Percentiles rank a stretch among this genome's conserved stretches.
Evolutionary conservation across 192 early-diverging fungal species (phyloP).

Genomic region (Podila minutissima): DNA sequence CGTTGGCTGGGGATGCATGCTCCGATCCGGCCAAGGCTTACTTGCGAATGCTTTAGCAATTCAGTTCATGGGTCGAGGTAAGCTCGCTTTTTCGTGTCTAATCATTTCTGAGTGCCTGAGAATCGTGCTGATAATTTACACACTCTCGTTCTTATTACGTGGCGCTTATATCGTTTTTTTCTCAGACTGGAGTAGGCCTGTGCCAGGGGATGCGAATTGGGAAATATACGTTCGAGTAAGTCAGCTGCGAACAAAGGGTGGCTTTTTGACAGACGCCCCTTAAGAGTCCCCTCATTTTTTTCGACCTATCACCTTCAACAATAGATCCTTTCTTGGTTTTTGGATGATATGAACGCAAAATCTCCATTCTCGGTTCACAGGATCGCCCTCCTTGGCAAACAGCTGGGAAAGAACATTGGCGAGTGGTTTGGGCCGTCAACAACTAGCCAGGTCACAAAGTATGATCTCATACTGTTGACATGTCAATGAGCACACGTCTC

Average conservation of each 20-base stretch:
- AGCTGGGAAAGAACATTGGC: constrained; percentile 91
- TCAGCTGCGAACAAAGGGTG: background rate
- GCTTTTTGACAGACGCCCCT: background rate
- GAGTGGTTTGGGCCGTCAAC: constrained; percentile 98
- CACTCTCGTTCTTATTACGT: background rate
- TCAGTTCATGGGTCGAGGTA: constrained; percentile 82
- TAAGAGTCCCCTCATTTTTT: background rate
- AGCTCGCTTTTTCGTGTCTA: background rate
- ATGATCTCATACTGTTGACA: constrained; percentile 34
- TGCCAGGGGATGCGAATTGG: constrained; percentile 46
- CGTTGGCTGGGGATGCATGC: constrained; percentile 97
- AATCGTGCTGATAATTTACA: background rate
- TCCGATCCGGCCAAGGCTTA: constrained; percentile 93
- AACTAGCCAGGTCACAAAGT: constrained; percentile 84
- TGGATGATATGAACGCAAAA: constrained; percentile 75
- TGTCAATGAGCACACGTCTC: constrained; percentile 6
- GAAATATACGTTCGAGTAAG: constrained; percentile 57
- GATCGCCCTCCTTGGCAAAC: constrained; percentile 84
- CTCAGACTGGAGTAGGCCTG: constrained; percentile 59
- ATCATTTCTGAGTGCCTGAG: background rate
- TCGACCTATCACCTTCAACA: constrained; percentile 16
- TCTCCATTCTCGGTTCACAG: constrained; percentile 93
- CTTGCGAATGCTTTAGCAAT: constrained; percentile 85
- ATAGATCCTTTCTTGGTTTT: constrained; percentile 80
- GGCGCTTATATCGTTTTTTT: background rate